Base-by-base conservation (phyloP, 108 stramenopile species). In the Cylindrotheca closterium region DNA sequence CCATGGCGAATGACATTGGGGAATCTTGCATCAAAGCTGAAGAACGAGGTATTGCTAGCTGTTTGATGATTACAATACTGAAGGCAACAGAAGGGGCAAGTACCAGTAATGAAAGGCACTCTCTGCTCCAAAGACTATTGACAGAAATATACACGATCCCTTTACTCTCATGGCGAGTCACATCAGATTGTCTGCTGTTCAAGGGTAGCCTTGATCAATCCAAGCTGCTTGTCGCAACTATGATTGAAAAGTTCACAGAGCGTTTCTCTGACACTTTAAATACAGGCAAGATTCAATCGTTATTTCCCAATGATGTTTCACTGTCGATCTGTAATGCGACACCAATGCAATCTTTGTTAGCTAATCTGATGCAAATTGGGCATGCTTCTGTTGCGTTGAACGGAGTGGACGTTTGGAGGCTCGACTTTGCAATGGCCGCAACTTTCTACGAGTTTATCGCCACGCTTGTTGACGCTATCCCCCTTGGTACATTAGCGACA, bases 61-160 rank as follows among this genome's bases (percentile, higher is more conserved):
- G 68, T 29, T 51, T 88, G 23, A 67, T 83, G 48, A 63, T 50
- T 52, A 58, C 86, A 25, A 33, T 59, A 22, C 33, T 88, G n/a
- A 73, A 77, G 23, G 47, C 42, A 2, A 58, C 71, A 18, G 42
- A 24, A 33, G 21, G 19, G 2, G 15, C n/a, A 24, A 21, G 18
- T 28, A 37, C 25, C n/a, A 30, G 12, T 24, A 8, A 23, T 10
- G n/a, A 23, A 49, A 45, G 32, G 53, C 2, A 34, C n/a, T 55
- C 50, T 49, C 28, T 55, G 18, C 59, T 70, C 15, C 42, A 34
- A 47, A 33, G 30, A 21, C 84, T 84, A 30, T 82, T 93, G 30
- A 42, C 72, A 17, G 84, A 89, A 46, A 75, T 89, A 26, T 60
- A 89, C 51, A 85, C 92, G 19, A 61, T 87, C 30, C 92, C 92